These are phyloP conservation scores for Micractinium sp. DNA, from an alignment of 139 green algal genomes.

Conservation along the genomic window DNA sequence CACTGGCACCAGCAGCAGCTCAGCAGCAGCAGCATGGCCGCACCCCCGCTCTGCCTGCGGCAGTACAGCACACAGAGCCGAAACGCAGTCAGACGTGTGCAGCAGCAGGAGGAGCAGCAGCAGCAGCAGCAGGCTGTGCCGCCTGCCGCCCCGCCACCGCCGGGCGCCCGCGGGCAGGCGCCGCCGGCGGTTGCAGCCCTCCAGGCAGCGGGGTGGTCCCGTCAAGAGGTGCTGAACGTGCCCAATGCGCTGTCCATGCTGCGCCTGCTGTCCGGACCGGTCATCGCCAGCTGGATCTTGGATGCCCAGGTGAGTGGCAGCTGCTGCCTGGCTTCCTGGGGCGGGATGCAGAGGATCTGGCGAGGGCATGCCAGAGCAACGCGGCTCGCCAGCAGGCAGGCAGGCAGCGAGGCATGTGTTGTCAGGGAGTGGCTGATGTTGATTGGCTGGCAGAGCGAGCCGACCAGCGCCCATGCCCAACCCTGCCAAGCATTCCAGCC, in stretches of 20 bases:
- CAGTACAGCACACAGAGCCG: neutral
- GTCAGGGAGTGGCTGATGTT: neutral
- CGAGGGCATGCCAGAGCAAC: neutral
- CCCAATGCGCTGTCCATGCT: slow-evolving; percentile 62
- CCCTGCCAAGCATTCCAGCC: too few species aligned
- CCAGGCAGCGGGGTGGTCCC: slow-evolving; percentile 46
- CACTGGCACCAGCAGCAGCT: neutral
- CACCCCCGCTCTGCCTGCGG: neutral
- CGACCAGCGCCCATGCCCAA: too few species aligned
- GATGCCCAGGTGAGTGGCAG: slow-evolving; percentile 39
- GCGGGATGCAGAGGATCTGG: too few species aligned
- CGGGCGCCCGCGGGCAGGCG: neutral
- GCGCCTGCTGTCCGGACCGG: slow-evolving; percentile 57
- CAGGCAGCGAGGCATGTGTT: neutral
- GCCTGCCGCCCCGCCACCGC: neutral
- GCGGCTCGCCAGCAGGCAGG: neutral
- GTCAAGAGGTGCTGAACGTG: slow-evolving; percentile 52
- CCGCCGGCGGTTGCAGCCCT: neutral
- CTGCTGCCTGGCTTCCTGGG: too few species aligned
- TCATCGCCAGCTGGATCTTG: slow-evolving; percentile 56
- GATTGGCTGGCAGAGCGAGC: too few species aligned
- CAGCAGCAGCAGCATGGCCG: neutral
- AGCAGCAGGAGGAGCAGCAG: neutral
- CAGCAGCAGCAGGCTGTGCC: neutral
- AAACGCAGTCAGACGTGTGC: neutral